Base-by-base conservation (phyloP, 176 grass and related monocot species). In the Oryza longistaminata region DNA sequence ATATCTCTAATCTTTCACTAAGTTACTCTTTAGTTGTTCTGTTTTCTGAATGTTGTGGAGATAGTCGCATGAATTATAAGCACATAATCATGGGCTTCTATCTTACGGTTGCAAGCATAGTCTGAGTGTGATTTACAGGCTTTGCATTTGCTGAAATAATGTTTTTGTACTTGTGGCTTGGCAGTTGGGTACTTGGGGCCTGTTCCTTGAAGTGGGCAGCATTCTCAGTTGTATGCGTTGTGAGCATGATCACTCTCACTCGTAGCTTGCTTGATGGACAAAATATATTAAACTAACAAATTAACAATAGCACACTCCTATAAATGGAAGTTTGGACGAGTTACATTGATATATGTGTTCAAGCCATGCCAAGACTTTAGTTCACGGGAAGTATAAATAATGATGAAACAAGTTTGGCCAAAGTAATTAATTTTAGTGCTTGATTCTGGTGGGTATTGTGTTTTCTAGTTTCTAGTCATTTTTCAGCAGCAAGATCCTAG, bases 41-140 rank as follows among this genome's bases (percentile, higher is more conserved):
- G 9, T 37, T 53, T 53, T 60, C 53, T 61, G 55, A 61, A 58
- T 74, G 24, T 25, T 70, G 7, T 24, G 2, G 48, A 70, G 37
- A 68, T 85, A 7, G 16, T 85, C 1, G 25, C 35, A 39, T 43
- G 42, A 26, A 34, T 33, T 68, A 19, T 74, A 84, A 84, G 21
- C 19, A 65, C 73, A 42, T 58, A 84, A 58, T 10, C 50, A 19
- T 60, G 55, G 3, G 55, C 2, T 60, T 60, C 19, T 60, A 19
- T 3, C 6, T 8, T 22, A 21, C 19, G 7, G 53, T 19, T 22
- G 19, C 55, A 58, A 4, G 17, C 6, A 21, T 58, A 58, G 55
- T 22, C 55, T 22, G 55, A n/a, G 55, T n/a, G 3, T 60, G 19
- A 58, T 58, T 58, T 8, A 58, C 17, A 4, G 17, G 17, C 17